Evolutionary conservation across 139 green algal genomes (phyloP).

Genomic region (Closterium sp.): DNA sequence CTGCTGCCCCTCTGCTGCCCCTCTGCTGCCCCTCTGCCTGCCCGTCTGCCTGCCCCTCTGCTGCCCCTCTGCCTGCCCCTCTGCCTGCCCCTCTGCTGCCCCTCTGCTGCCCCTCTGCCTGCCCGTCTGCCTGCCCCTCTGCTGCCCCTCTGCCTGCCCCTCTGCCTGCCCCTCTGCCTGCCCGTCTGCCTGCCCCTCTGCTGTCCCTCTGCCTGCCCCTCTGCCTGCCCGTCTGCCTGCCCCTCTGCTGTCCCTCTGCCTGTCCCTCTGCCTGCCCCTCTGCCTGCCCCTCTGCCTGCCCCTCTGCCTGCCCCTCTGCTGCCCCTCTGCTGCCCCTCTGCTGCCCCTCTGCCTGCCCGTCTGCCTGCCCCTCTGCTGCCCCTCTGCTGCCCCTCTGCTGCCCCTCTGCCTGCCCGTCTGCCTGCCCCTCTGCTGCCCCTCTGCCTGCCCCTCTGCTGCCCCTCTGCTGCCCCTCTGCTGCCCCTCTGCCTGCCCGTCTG

Average conservation of each 20-base stretch:
- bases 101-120: no score
- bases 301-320: constrained; percentile 3
- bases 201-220: not conserved
- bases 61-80: not conserved
- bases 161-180: not conserved
- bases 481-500: not conserved
- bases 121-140: not conserved
- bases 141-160: not conserved
- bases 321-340: not conserved
- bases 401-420: not conserved
- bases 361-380: not conserved
- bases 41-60: not conserved
- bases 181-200: not conserved
- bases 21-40: constrained; percentile 2
- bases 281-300: not conserved
- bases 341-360: not conserved
- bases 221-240: not conserved
- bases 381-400: no score
- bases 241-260: no score
- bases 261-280: not conserved
- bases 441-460: no score
- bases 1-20: not conserved
- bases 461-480: not conserved
- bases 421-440: no score
- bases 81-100: not conserved